Conservation (phyloP, 2,329 filamentous ascomycete species). For the Nothopassalora personata region DNA sequence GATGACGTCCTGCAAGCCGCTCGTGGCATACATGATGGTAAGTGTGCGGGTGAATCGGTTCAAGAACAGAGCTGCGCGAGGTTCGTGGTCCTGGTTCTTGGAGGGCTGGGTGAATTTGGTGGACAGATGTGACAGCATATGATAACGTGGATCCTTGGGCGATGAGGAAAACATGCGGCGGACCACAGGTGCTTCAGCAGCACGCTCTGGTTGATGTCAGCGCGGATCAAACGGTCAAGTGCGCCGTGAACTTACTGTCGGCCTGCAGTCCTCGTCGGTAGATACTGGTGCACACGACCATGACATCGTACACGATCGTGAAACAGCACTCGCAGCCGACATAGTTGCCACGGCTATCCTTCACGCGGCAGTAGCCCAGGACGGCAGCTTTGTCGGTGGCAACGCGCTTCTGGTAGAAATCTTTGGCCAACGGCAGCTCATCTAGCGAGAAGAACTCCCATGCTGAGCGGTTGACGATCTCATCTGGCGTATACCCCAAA, state of each 20-base stretch:
- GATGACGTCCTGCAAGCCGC: slow-evolving; percentile 67
- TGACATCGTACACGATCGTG: slow-evolving; percentile 79
- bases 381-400: slow-evolving; percentile 79
- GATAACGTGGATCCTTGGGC: slow-evolving; percentile 75
- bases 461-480: slow-evolving; percentile 69
- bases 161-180: slow-evolving; percentile 76
- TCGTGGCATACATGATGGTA: slow-evolving; percentile 81
- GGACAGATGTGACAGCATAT: slow-evolving; percentile 82
- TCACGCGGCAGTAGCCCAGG: slow-evolving; percentile 71
- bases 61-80: slow-evolving; percentile 75
- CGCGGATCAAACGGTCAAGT: not conserved
- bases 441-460: slow-evolving; percentile 85
- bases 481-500: slow-evolving; percentile 69
- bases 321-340: slow-evolving; percentile 83
- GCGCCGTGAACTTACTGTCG: slow-evolving; percentile 56
- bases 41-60: slow-evolving; percentile 80
- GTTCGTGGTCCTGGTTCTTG: slow-evolving; percentile 60
- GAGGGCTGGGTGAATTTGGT: slow-evolving; percentile 64
- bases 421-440: slow-evolving; percentile 68
- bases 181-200: slow-evolving; percentile 70
- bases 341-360: slow-evolving; percentile 64
- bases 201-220: slow-evolving; percentile 56
- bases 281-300: slow-evolving; percentile 78
- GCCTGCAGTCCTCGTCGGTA: slow-evolving; percentile 65
- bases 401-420: slow-evolving; percentile 67